Conservation (phyloP, 148 eudicot species). For the Polygonum aviculare region DNA sequence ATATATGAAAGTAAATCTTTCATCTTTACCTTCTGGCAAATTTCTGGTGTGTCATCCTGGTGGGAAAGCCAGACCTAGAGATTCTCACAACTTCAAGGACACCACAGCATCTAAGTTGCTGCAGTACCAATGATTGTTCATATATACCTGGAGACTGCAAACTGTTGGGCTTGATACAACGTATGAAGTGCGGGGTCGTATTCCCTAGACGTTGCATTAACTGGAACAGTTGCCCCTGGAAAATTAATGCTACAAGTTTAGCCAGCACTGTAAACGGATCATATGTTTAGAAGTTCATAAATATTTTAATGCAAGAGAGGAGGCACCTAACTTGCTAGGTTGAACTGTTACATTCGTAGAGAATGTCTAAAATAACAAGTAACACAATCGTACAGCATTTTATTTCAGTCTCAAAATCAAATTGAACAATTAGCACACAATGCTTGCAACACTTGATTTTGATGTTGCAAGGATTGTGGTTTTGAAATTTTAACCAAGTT, state of each 20-base stretch:
- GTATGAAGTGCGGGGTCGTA: conserved; percentile 95
- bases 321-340: background rate
- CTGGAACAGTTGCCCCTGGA: conserved; percentile 93
- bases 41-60: conserved; percentile 88
- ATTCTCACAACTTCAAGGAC: conserved; percentile 95
- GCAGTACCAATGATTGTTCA: conserved; percentile 71
- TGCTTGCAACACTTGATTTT: background rate
- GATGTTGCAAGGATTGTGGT: no score
- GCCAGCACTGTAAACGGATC: background rate
- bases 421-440: background rate
- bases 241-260: background rate
- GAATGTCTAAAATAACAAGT: background rate
- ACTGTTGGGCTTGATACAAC: conserved; percentile 97
- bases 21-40: conserved; percentile 69
- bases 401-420: background rate
- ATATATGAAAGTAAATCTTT: background rate
- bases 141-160: conserved; percentile 73
- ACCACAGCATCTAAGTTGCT: conserved; percentile 93
- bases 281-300: background rate
- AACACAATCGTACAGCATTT: background rate
- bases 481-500: background rate
- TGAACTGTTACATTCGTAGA: background rate
- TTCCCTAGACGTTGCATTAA: conserved; percentile 89
- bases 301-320: background rate
- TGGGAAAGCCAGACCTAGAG: conserved; percentile 92